Percentiles rank a stretch among this genome's conserved stretches.
Conservation (phyloP, 2,329 filamentous ascomycete species). For the Zalaria obscura region DNA sequence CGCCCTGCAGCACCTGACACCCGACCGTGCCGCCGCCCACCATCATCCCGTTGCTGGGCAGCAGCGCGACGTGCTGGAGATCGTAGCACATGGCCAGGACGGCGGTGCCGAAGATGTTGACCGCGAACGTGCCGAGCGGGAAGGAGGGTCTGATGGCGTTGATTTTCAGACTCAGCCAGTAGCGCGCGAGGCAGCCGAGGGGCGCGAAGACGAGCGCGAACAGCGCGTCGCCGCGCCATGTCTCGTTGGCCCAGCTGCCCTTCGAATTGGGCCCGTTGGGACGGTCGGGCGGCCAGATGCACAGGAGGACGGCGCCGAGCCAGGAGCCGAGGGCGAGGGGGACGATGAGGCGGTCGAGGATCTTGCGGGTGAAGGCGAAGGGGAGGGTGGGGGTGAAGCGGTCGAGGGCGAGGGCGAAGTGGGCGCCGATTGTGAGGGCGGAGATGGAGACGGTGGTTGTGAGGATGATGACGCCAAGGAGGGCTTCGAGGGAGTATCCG, state of each 20-base stretch:
- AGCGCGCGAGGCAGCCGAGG: too few relatives aligned
- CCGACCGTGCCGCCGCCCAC: conserved; percentile 24
- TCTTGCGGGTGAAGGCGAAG: conserved; percentile 39
- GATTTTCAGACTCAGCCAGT: conserved; percentile 51
- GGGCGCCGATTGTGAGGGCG: conserved; percentile 57
- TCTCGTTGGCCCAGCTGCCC: conserved; percentile 28
- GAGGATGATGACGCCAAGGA: conserved; percentile 58
- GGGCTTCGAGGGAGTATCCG: conserved; percentile 72
- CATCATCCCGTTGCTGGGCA: conserved; percentile 18
- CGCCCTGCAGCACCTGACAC: conserved; percentile 32
- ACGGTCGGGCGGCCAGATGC: conserved; percentile 54
- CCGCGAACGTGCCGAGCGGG: conserved; percentile 72
- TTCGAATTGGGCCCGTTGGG: conserved; percentile 16
- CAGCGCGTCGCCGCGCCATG: conserved; percentile 61
- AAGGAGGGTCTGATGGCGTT: conserved; percentile 55
- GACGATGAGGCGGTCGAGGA: conserved; percentile 50
- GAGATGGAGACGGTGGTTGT: conserved; percentile 58
- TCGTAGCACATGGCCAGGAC: conserved; percentile 67
- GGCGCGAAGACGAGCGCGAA: conserved; percentile 77
- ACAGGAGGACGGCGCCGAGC: conserved; percentile 61
- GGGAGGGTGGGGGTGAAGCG: conserved; percentile 46
- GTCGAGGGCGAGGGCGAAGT: conserved; percentile 53
- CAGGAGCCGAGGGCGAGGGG: conserved; percentile 60
- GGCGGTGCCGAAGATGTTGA: conserved; percentile 65
- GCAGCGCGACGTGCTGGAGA: conserved; percentile 47